Base-by-base conservation (phyloP, 768 basidiomycete species). In the Mycena rebaudengoi region DNA sequence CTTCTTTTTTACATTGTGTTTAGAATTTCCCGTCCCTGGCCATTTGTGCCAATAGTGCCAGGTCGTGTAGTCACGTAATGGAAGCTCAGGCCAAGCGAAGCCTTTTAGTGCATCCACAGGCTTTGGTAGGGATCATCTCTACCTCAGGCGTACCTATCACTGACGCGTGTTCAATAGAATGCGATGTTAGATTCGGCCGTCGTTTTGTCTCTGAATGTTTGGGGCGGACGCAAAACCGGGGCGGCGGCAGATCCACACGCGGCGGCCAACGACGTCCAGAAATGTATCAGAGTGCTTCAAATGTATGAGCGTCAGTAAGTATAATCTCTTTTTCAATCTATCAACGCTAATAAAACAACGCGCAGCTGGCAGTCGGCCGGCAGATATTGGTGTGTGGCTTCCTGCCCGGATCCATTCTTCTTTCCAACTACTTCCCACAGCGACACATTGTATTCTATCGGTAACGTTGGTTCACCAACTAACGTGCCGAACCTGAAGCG, bases 41-140 rank as follows among this genome's bases (percentile, higher is more conserved):
- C 0, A 90, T 90, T 55, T 90, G 88, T 71, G 83, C 86, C 26
- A 90, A 89, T 33, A 80, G 89, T 4, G 86, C 89, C 1, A 79
- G 89, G 8, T 87, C 87, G 0, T 85, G 81, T 40, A 80, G 81
- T 21, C 87, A 86, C 53, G 80, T 91, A n/a, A 72, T 87, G 57
- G 87, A 89, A 60, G 74, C 77, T 16, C 78, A 80, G 45, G 45
- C 71, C 29, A 61, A 71, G 69, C 35, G 35, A 14, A 40, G 64
- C 12, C 32, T 62, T 23, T 16, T 65, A 28, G 52, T 50, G 11
- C 49, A 59, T 46, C 58, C 50, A 1, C 57, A 56, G 25, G 45
- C 33, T 25, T 28, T 59, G 5, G 66, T 67, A 52, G 6, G 62
- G 13, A 5, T 18, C 11, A 30, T 21, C 13, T 43, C 50, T 7